Evolutionary conservation across 176 grass and related monocot species (phyloP), one percentile per base, ranked within the genome.

Genomic region (Triticum monococcum): DNA sequence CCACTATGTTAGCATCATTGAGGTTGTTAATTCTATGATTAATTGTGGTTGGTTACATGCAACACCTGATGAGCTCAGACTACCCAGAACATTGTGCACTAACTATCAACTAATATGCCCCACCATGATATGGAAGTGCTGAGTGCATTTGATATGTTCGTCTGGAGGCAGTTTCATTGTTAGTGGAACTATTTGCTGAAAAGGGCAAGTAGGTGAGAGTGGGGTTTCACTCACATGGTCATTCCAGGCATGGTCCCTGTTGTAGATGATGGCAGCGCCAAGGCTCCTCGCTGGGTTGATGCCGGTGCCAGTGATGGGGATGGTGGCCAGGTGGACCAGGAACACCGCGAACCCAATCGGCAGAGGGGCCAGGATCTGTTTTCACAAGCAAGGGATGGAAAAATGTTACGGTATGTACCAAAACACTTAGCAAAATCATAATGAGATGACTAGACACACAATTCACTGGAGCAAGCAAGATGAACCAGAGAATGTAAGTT

Each of bases 251-350:
- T 95, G 91, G 12, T 85, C 61, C 87, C 57, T 89, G 93, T 98
- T 93, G 91, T 93, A 98, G 87, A 98, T 95, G 79, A 95, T 86
- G 83, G 93, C 91, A 79, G 95, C 91, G 17, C 91, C 92, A 70
- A 97, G 92, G 83, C 95, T 98, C 70, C 95, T 85, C 38, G 95
- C 95, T 37, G 95, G 95, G 89, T 98, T 98, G 91, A 98, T 98
- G 83, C 95, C 95, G 9, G 95, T 98, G 70, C 95, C 95, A 32
- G 95, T 98, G 81, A 98, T 98, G 72, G 95, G 95, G 82, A 98
- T 98, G 78, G 95, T 98, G 64, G 95, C 95, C 88, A 98, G 70
- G 80, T 98, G 95, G 79, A 98, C 95, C 77, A 98, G 91, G 88
- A 98, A 98, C 80, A 98, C 95, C 7, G 91, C 95, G 40, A 98